A percentile compares a stretch with the other conserved stretches of the same genome.
Conservation (phyloP, 2,329 filamentous ascomycete species). For the Fusarium chaquense region DNA sequence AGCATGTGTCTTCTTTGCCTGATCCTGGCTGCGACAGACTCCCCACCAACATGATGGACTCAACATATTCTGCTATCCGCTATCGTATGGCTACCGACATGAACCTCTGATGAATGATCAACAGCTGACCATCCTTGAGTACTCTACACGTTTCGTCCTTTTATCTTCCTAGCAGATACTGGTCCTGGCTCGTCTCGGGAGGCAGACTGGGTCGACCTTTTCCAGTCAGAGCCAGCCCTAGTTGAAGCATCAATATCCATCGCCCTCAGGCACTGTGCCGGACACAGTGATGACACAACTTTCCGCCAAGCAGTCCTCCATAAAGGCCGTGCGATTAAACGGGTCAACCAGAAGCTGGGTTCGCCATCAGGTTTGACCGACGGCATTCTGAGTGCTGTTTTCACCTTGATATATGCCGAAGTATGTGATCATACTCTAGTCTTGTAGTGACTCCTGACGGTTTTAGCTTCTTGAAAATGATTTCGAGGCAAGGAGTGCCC, state of each 20-base stretch:
- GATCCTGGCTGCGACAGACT: background rate
- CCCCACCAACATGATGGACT: background rate
- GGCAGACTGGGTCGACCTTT: constrained; percentile 28
- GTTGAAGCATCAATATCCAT: constrained; percentile 44
- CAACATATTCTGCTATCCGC: background rate
- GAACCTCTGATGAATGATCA: accelerated
- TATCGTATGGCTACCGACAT: background rate
- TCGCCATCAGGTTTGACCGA: constrained; percentile 20
- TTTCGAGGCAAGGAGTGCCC: constrained; percentile 9
- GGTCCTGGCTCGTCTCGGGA: constrained; percentile 13
- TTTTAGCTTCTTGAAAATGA: constrained; percentile 34
- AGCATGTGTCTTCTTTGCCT: too few relatives aligned
- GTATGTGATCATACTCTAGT: background rate
- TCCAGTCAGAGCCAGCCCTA: constrained; percentile 44
- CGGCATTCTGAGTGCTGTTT: constrained; percentile 39
- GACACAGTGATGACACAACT: background rate
- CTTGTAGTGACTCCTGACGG: accelerated
- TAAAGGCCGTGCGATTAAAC: constrained; percentile 28
- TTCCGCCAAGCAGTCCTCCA: background rate
- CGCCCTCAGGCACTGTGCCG: constrained; percentile 16
- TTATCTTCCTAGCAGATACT: constrained; percentile 6
- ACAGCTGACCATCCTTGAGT: background rate
- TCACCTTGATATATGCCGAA: constrained; percentile 36
- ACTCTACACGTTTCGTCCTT: constrained; percentile 8
- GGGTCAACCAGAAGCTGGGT: constrained; percentile 29